Evolutionary conservation across 768 basidiomycete genomes (phyloP).

Genomic region (Kondoa malvinella): DNA sequence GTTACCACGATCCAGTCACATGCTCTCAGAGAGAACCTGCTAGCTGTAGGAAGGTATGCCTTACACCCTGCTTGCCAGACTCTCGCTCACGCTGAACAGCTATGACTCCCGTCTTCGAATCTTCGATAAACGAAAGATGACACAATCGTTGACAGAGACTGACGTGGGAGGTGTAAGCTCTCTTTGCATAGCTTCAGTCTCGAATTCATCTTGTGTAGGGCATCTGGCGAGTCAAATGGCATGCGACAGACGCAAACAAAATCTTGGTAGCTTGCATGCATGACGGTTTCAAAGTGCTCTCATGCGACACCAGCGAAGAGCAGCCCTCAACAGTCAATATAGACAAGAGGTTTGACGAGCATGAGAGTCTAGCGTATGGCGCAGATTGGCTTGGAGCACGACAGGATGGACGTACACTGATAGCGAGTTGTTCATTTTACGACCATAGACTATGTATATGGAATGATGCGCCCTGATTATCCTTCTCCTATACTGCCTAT

Average conservation of each 20-base stretch:
- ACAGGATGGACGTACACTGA: slow-evolving; percentile 35
- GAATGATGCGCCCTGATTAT: slow-evolving; percentile 30
- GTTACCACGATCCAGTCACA: slow-evolving; percentile 78
- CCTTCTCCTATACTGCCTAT: neutral
- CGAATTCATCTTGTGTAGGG: slow-evolving; percentile 28
- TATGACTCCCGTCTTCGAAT: slow-evolving; percentile 66
- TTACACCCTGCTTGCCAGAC: neutral
- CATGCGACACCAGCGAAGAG: slow-evolving; percentile 32
- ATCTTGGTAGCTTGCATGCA: slow-evolving; percentile 95
- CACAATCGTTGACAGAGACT: slow-evolving; percentile 41
- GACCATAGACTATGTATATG: slow-evolving; percentile 71
- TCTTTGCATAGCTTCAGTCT: neutral
- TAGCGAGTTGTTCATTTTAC: slow-evolving; percentile 90
- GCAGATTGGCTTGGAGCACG: slow-evolving; percentile 60
- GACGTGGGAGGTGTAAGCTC: slow-evolving; percentile 54
- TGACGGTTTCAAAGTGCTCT: slow-evolving; percentile 76
- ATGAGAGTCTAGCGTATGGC: slow-evolving; percentile 75
- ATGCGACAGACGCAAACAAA: slow-evolving; percentile 50
- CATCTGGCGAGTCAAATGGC: slow-evolving; percentile 92
- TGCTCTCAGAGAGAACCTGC: slow-evolving; percentile 55
- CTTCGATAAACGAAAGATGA: slow-evolving; percentile 61
- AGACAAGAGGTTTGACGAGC: slow-evolving; percentile 46
- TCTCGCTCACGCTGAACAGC: slow-evolving; percentile 34
- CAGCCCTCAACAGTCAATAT: slow-evolving; percentile 35
- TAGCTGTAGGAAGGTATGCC: slow-evolving; percentile 76